Evolutionary conservation across 2,329 filamentous ascomycete genomes (phyloP).

Genomic region (Grosmannia serpens): DNA sequence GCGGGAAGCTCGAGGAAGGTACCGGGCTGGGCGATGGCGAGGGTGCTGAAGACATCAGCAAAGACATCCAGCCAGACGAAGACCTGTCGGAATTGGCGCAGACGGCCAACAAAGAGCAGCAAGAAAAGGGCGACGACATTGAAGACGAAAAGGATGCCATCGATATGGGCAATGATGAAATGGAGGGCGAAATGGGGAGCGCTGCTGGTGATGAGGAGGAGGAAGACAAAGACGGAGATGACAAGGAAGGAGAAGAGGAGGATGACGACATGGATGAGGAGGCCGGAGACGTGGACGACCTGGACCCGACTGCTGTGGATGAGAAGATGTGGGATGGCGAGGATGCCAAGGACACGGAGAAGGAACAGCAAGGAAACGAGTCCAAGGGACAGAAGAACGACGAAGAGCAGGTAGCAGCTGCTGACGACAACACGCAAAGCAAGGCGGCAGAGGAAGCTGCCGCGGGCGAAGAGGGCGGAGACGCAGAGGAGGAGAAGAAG

Average conservation of each 20-base stretch:
- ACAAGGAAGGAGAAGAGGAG: conserved; percentile 47
- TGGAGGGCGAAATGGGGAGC: conserved; percentile 71
- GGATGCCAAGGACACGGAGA: conserved; percentile 67
- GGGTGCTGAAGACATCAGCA: conserved; percentile 94
- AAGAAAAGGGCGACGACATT: conserved; percentile 49
- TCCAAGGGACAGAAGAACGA: conserved; percentile 58
- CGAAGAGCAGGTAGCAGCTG: conserved; percentile 44
- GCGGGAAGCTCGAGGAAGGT: conserved; percentile 76
- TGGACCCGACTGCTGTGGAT: conserved; percentile 82
- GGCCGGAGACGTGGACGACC: conserved; percentile 78
- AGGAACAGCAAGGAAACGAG: conserved; percentile 67
- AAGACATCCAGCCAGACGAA: conserved; percentile 89
- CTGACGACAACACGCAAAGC: conserved; percentile 50
- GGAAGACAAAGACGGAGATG: conserved; percentile 45
- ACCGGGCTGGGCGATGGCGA: conserved; percentile 92
- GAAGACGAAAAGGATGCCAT: conserved; percentile 76
- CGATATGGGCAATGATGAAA: conserved; percentile 85
- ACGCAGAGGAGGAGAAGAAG: conserved; percentile 48
- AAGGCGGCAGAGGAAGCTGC: conserved; percentile 50
- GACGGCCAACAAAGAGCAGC: conserved; percentile 59
- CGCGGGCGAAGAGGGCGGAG: conserved; percentile 38
- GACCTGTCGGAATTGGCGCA: conserved; percentile 86
- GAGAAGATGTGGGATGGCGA: conserved; percentile 98
- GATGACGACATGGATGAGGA: conserved; percentile 80
- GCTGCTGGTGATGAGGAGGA: conserved; percentile 51